Evolutionary conservation across 805 yeast species (phyloP).

Genomic region (Starmerella geochares): DNA sequence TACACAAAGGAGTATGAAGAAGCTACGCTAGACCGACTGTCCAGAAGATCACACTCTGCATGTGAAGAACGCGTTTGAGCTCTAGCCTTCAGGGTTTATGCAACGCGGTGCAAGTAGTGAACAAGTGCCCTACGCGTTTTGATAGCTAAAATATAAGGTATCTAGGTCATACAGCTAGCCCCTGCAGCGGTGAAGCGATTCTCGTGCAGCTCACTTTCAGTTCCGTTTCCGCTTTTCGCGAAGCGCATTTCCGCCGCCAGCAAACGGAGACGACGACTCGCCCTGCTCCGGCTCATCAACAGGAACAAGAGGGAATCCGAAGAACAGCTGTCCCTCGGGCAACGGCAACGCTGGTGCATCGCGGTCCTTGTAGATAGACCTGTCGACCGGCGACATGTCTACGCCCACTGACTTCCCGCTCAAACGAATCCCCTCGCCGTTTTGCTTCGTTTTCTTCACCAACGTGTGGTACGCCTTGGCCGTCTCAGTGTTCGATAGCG

Average conservation of each 20-base stretch:
- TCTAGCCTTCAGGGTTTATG: too few species aligned
- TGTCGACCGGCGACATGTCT: constrained; percentile 20
- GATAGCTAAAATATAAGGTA: too few species aligned
- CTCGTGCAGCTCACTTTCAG: too few species aligned
- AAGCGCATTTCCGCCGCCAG: constrained; percentile 66
- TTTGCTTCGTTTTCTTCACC: not conserved
- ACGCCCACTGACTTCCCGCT: constrained; percentile 22
- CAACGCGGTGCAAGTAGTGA: too few species aligned
- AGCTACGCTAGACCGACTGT: constrained; percentile 2
- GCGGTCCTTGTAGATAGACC: constrained; percentile 21
- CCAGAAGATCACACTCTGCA: too few species aligned
- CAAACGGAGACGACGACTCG: constrained; percentile 34
- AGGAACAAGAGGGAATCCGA: constrained; percentile 73
- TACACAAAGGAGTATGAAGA: constrained; percentile 10
- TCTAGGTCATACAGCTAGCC: too few species aligned
- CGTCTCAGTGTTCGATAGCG: not conserved
- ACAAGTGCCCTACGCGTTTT: too few species aligned
- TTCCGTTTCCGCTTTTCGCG: constrained; percentile 57
- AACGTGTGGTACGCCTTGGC: constrained; percentile 11
- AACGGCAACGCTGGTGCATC: constrained; percentile 57
- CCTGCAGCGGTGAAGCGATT: too few species aligned
- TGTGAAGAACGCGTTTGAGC: too few species aligned
- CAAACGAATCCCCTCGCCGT: constrained; percentile 17
- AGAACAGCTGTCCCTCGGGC: constrained; percentile 80
- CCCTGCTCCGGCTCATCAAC: constrained; percentile 33